Conservation (phyloP, 1,139 yeast genomes). For the Pichia sp. region DNA sequence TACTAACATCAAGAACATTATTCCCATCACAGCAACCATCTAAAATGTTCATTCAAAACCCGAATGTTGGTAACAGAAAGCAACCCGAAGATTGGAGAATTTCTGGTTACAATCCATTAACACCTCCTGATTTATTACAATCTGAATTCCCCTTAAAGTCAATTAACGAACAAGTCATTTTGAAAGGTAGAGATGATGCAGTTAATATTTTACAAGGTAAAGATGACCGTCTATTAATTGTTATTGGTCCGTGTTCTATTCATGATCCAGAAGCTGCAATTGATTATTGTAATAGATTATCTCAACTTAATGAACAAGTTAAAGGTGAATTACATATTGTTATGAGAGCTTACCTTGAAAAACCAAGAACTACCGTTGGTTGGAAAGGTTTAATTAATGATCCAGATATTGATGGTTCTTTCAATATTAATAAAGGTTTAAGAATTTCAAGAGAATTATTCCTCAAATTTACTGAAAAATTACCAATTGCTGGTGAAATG, state of each 20-base stretch:
- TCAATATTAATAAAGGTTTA: slow-evolving; percentile 91
- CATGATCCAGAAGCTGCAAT: slow-evolving; percentile 92
- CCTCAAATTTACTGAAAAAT: slow-evolving; percentile 67
- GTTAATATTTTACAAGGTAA: slow-evolving; percentile 63
- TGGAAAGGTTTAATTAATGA: slow-evolving; percentile 98
- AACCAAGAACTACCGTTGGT: slow-evolving; percentile 98
- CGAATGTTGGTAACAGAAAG: slow-evolving; percentile 72
- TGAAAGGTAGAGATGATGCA: slow-evolving; percentile 72
- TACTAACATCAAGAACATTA: neutral
- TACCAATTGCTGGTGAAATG: slow-evolving; percentile 97
- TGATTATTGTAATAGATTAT: slow-evolving; percentile 71
- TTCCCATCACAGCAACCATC: slow-evolving; percentile 13
- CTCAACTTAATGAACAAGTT: slow-evolving; percentile 53
- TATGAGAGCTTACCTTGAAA: slow-evolving; percentile 97
- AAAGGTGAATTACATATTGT: slow-evolving; percentile 74
- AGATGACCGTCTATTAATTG: slow-evolving; percentile 74
- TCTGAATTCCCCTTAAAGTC: slow-evolving; percentile 74
- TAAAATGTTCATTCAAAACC: slow-evolving; percentile 76
- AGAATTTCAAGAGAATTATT: slow-evolving; percentile 83
- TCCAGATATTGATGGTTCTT: slow-evolving; percentile 91
- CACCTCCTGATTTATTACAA: slow-evolving; percentile 91
- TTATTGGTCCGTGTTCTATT: slow-evolving; percentile 95
- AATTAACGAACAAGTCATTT: slow-evolving; percentile 52
- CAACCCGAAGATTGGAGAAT: slow-evolving; percentile 89
- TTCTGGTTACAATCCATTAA: slow-evolving; percentile 84